A percentile compares a stretch with the other conserved stretches of the same genome.
These are phyloP conservation scores for Sanghuangporus weigelae DNA, from an alignment of 1,284 basidiomycete species.

Conservation along the genomic window DNA sequence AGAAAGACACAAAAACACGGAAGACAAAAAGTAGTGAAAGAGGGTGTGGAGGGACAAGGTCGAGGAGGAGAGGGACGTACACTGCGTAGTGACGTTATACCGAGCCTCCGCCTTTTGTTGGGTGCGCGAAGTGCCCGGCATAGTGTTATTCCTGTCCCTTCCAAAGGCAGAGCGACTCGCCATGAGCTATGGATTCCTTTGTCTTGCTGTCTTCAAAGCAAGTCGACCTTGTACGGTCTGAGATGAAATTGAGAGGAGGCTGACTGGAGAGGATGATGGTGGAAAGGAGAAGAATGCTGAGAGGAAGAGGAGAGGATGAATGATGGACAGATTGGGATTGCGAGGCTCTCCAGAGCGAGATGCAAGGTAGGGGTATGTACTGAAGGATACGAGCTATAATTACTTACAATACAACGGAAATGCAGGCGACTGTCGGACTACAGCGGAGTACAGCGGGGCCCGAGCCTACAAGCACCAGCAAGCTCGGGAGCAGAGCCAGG, in stretches of 20 bases:
- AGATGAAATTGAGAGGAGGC: background rate
- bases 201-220: background rate
- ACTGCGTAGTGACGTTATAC: conserved; percentile 76
- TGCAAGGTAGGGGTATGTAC: background rate
- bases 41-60: background rate
- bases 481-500: too few relatives aligned
- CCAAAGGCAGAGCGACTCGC: conserved; percentile 15
- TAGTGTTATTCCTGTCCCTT: conserved; percentile 18
- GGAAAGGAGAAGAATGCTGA: background rate
- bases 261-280: background rate
- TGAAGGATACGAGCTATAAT: too few relatives aligned
- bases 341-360: background rate
- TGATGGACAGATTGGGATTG: background rate
- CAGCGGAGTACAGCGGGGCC: background rate
- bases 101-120: conserved; percentile 53
- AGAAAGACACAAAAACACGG: background rate
- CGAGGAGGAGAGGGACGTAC: conserved; percentile 35
- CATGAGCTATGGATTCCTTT: background rate
- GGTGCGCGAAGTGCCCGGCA: conserved; percentile 30
- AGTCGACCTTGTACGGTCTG: background rate
- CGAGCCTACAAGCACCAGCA: background rate
- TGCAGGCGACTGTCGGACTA: background rate
- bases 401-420: too few relatives aligned
- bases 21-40: background rate
- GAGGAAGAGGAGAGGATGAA: background rate